Evolutionary conservation across 2,329 filamentous ascomycete genomes (phyloP).

Genomic region (Leptographium lundbergii): DNA sequence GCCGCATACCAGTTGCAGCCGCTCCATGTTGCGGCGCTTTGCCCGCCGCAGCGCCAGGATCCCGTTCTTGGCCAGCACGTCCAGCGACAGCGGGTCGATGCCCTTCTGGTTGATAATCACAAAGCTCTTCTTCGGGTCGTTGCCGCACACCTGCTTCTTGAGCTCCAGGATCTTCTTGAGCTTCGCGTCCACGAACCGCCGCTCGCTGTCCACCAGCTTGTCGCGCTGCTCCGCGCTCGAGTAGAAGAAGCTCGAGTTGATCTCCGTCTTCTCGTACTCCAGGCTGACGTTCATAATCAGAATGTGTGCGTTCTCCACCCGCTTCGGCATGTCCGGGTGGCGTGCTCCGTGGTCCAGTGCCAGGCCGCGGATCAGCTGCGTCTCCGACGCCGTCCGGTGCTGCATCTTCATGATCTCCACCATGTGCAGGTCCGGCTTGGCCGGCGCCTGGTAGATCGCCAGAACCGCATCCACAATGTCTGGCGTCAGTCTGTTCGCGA

Average conservation of each 20-base stretch:
- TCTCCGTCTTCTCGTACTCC: slow-evolving; percentile 98
- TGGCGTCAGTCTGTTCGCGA: slow-evolving; percentile 84
- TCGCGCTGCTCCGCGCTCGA: slow-evolving; percentile 92
- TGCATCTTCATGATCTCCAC: slow-evolving; percentile 99
- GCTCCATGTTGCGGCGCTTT: slow-evolving; percentile 98
- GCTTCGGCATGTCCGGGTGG: slow-evolving; percentile 97
- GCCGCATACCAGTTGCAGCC: slow-evolving; percentile 87
- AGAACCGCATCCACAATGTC: slow-evolving; percentile 95
- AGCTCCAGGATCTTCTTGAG: slow-evolving; percentile 94
- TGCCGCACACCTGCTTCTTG: slow-evolving; percentile 94
- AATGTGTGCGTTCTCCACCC: slow-evolving; percentile 89
- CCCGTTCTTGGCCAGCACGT: slow-evolving; percentile 94
- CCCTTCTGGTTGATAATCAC: slow-evolving; percentile 99
- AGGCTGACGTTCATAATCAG: slow-evolving; percentile 91
- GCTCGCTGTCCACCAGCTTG: slow-evolving; percentile 95
- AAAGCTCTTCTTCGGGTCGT: slow-evolving; percentile 87
- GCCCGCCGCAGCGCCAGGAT: slow-evolving; percentile 89
- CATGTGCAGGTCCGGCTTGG: slow-evolving; percentile 97
- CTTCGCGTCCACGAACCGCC: slow-evolving; percentile 91
- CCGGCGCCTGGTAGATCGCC: slow-evolving; percentile 77
- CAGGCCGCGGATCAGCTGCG: slow-evolving; percentile 84
- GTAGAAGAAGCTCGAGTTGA: slow-evolving; percentile 99
- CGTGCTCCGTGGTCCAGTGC: slow-evolving; percentile 90
- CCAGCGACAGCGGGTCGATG: slow-evolving; percentile 89
- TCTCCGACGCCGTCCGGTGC: slow-evolving; percentile 90